Evolutionary conservation across 2,329 filamentous ascomycete species (phyloP), one percentile per base, ranked within the genome.

Genomic region (Penicillium sp.): DNA sequence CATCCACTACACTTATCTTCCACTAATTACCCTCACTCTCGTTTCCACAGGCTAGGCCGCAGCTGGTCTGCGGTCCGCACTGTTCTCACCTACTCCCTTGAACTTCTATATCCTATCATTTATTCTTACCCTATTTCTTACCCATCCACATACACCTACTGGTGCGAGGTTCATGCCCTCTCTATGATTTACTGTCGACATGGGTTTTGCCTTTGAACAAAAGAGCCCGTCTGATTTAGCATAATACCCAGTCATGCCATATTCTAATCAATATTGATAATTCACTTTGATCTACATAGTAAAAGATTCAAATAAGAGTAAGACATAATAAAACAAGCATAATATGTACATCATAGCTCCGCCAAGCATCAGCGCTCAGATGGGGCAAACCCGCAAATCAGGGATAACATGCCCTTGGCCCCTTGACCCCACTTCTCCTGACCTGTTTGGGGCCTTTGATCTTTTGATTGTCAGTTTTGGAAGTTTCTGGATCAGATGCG

Each of bases 231-330:
- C 57, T 66, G 53, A 61, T 66, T 65, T 65, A 61, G 64, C 64
- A 65, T 55, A 66, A 66, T 66, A 66, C 64, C 64, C 64, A 62
- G 54, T 59, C 50, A 61, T 57, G 41, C 57, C 46, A 54, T 53
- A 44, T 41, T 44, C 10, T 48, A 53, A 57, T 57, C 10, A 41
- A 57, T 48, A 50, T 52, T 50, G 31, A 40, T 45, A 31, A 55
- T 47, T 54, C n/a, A 51, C 2, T 19, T 49, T 38, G 33, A 38
- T 33, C 13, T 34, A 4, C 16, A 21, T 23, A 23, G 19, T 25
- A 47, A 36, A 34, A 34, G 11, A 9, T 34, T 13, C n/a, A 47
- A 11, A 10, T n/a, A n/a, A 25, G 31, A 25, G 31, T 36, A 36
- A 13, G 44, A 34, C 19, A 47, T 41, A 27, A 27, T 10, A 21